Evolutionary conservation across 441 rosid genomes (phyloP), one percentile per base, ranked within the genome.

Genomic region (Adansonia grandidieri): DNA sequence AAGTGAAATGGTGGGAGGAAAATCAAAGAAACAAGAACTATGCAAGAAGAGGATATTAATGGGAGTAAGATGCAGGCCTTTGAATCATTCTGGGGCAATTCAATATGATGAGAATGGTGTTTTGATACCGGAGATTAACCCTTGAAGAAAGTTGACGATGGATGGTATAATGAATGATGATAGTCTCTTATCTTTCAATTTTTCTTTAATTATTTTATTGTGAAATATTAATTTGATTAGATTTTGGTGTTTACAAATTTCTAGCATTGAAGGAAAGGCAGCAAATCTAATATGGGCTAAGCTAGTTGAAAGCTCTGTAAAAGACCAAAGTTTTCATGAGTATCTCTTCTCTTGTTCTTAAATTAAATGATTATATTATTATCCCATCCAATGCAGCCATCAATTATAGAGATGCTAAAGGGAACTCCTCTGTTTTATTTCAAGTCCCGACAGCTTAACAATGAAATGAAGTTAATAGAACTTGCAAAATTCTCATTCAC

Each of bases 31-130:
- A 0, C 70, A 64, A 14, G 92, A 91, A 76, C 76, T 92, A 4
- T 92, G 95, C 82, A 91, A 87, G 89, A 94, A 89, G 88, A 92
- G 93, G 85, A 94, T 92, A 58, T 76, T 94, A 15, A 86, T 91
- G 90, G 98, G 98, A 11, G 87, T 17, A 61, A 94, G 69, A 75
- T 94, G 98, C 86, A 87, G 58, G 81, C 98, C 96, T 6, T 65
- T 53, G 62, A 71, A n/a, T 53, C 9, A 54, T 14, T 71, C 87
- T 11, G 88, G 91, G 4, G 48, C 73, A n/a, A 86, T 93, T 56
- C 84, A 71, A 42, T 90, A 88, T 44, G 92, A 91, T 64, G 22
- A 70, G 19, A 82, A 91, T 40, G 94, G 95, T 11, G 57, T 86
- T 60, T 69, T 89, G 78, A 14, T 88, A 32, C 96, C 92, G 0